Percentiles rank a stretch among this genome's conserved stretches.
phyloP scores from a whole-genome alignment of 306 rosid genomes.

The Trifolium dubium region DNA sequence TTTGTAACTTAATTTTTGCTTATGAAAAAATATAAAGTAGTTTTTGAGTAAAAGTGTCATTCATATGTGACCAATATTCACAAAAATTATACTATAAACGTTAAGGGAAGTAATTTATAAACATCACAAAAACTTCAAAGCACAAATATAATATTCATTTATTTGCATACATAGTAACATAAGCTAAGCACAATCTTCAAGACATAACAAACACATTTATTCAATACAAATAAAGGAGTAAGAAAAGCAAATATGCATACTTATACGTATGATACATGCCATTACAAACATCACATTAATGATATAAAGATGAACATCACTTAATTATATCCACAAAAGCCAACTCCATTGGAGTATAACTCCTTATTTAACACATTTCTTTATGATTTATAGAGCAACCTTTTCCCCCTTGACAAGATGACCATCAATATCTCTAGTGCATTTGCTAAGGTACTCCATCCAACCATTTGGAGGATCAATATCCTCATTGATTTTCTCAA shows the following conservation, averaged over 20 bases:
- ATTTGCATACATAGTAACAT: background rate
- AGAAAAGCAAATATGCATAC: background rate
- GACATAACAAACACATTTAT: background rate
- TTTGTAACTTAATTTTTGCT: too few species aligned
- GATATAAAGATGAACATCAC: background rate
- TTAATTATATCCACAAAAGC: background rate
- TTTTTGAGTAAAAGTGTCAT: too few species aligned
- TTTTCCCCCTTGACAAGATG: slow-evolving; percentile 39
- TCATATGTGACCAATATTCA: too few species aligned
- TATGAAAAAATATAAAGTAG: too few species aligned
- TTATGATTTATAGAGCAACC: background rate
- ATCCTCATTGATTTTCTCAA: slow-evolving; percentile 32
- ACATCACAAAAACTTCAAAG: background rate
- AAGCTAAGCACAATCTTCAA: background rate
- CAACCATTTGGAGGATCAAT: slow-evolving; percentile 43
- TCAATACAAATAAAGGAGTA: background rate
- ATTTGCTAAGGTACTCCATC: background rate
- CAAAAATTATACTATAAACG: too few species aligned
- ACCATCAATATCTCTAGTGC: slow-evolving; percentile 36
- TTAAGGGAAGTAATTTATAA: too few species aligned
- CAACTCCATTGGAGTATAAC: background rate
- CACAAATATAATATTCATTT: background rate
- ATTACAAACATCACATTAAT: slow-evolving; percentile 4
- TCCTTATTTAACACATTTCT: background rate
- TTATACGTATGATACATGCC: background rate